Conservation (phyloP, 1,284 basidiomycete genomes). For the Pseudozyma tsukubaensis region DNA sequence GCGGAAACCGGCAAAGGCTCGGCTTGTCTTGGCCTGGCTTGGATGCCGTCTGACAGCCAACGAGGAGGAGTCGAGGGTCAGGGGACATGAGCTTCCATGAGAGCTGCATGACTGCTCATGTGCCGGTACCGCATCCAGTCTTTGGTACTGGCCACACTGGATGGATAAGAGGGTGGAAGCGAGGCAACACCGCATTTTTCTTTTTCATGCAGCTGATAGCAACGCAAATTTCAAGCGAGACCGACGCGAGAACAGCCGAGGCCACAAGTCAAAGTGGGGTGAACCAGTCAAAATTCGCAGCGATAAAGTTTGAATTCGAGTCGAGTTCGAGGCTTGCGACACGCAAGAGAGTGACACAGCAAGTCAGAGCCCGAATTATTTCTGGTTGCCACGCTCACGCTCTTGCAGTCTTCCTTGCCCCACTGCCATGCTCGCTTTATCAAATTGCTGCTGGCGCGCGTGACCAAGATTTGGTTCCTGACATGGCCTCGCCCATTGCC, state of each 20-base stretch:
- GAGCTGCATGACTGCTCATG: constrained; percentile 3
- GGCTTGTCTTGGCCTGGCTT: neutral
- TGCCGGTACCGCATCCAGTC: neutral
- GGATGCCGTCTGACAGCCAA: neutral
- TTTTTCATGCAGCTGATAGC: constrained; percentile 18
- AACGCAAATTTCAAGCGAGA: constrained; percentile 4
- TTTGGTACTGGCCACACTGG: neutral
- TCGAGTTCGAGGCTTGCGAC: neutral
- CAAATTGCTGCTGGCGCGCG: too few species aligned
- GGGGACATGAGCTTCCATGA: neutral
- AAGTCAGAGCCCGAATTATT: too few species aligned
- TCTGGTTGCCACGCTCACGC: too few species aligned
- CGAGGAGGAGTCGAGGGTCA: too few species aligned
- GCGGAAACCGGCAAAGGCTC: too few species aligned
- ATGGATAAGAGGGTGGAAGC: constrained; percentile 7
- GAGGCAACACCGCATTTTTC: neutral
- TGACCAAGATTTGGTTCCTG: too few species aligned
- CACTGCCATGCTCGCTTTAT: too few species aligned
- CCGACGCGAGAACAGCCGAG: constrained; percentile 6
- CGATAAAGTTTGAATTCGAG: neutral
- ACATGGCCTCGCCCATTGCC: too few species aligned
- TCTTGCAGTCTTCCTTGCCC: too few species aligned
- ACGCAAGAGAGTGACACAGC: neutral
- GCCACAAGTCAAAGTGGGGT: constrained; percentile 12
- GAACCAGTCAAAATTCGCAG: constrained; percentile 7